phyloP scores from a whole-genome alignment of 768 basidiomycete genomes.

The Russula sp. region DNA sequence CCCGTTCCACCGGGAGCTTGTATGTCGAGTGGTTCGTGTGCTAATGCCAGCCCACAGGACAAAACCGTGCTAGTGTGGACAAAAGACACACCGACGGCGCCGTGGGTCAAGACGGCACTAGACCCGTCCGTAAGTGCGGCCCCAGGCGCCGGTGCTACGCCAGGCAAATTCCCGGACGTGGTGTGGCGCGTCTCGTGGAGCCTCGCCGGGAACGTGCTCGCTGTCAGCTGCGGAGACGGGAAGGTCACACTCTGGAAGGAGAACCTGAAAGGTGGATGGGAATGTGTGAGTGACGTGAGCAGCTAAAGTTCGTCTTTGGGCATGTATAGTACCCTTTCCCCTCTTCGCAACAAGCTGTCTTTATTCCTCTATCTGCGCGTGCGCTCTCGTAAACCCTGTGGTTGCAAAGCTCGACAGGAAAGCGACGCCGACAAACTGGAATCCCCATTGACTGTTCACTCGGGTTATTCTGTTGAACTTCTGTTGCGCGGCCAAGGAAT shows the following conservation, averaged over 20 bases:
- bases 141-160: conserved; percentile 37
- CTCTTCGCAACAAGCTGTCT: conserved; percentile 1
- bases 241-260: conserved; percentile 99
- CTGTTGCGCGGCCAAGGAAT: too few species aligned
- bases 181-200: conserved; percentile 99
- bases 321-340: conserved; percentile 9
- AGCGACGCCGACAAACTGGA: background rate
- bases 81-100: conserved; percentile 62
- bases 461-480: too few species aligned
- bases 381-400: background rate
- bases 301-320: conserved; percentile 42
- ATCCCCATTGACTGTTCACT: background rate
- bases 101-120: conserved; percentile 76
- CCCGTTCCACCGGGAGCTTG: background rate
- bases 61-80: conserved; percentile 90
- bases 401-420: background rate
- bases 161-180: conserved; percentile 90
- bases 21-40: background rate
- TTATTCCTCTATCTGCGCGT: background rate
- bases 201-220: conserved; percentile 89
- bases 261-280: conserved; percentile 90
- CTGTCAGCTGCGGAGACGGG: conserved; percentile 95
- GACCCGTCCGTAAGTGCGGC: conserved; percentile 55
- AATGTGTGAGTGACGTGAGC: conserved; percentile 93
- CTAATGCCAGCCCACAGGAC: conserved; percentile 37